Percentiles rank a stretch among this genome's conserved stretches.
These are phyloP conservation scores for Trametes villosa DNA, from an alignment of 768 basidiomycete genomes.

Conservation along the genomic window DNA sequence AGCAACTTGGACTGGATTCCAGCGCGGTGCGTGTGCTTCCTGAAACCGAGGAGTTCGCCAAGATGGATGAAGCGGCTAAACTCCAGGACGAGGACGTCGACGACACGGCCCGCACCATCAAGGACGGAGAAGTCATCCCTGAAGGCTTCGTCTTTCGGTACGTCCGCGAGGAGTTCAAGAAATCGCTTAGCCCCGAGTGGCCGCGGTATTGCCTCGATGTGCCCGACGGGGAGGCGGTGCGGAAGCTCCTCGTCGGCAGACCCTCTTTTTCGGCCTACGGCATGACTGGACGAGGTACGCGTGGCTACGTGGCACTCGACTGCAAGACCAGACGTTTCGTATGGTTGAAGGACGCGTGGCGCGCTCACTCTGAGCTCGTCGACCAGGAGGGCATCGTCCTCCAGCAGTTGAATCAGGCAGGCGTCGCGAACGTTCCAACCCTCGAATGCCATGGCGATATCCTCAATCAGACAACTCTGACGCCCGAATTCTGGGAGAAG, in stretches of 20 bases:
- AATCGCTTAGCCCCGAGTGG: background rate
- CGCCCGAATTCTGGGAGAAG: background rate
- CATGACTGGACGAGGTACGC: constrained; percentile 16
- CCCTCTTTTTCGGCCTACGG: constrained; percentile 3
- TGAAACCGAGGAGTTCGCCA: background rate
- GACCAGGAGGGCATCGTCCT: constrained; percentile 4
- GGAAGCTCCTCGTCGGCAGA: constrained; percentile 14
- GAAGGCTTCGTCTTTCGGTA: background rate
- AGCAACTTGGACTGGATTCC: constrained; percentile 7
- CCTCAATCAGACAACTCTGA: background rate
- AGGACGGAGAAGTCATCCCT: background rate
- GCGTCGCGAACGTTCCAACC: constrained; percentile 4
- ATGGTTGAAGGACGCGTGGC: constrained; percentile 20
- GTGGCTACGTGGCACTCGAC: constrained; percentile 22
- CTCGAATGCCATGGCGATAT: constrained; percentile 11
- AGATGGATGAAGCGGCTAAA: background rate
- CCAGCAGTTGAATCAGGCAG: background rate
- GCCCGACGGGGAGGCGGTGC: background rate
- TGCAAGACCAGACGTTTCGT: background rate
- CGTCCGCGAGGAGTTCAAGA: constrained; percentile 6
- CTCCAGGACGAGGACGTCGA: background rate
- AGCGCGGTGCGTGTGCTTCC: constrained; percentile 1
- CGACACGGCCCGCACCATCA: background rate
- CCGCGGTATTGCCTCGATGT: constrained; percentile 10
- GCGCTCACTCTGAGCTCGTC: background rate